A percentile compares a stretch with the other conserved stretches of the same genome.
These are phyloP conservation scores for Passiflora organensis DNA, from an alignment of 345 rosid genomes.

Conservation along the genomic window DNA sequence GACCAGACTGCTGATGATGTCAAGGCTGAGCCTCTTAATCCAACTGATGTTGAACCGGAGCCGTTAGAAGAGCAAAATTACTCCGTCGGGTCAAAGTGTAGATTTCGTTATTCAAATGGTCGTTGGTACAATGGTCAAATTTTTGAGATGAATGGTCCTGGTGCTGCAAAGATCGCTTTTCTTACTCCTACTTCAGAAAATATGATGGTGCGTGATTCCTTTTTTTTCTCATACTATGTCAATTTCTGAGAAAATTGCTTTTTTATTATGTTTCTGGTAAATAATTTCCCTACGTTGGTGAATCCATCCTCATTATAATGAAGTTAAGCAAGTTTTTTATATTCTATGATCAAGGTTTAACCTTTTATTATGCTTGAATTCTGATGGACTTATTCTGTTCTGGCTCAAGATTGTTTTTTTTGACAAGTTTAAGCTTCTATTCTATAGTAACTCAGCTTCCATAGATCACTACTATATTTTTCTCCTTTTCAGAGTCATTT, in stretches of 20 bases:
- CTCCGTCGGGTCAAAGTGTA: constrained; percentile 66
- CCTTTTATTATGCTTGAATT: background rate
- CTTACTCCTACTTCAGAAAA: constrained; percentile 80
- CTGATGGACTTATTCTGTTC: too few relatives aligned
- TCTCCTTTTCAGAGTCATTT: too few relatives aligned
- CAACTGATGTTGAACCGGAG: constrained; percentile 43
- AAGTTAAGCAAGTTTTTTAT: background rate
- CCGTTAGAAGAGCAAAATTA: constrained; percentile 39
- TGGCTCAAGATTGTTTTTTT: too few relatives aligned
- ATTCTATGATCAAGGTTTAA: background rate
- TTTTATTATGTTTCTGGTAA: background rate
- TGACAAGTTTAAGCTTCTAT: too few relatives aligned
- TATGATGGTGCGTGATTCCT: constrained; percentile 58
- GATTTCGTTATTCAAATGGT: constrained; percentile 66
- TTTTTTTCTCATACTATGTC: background rate
- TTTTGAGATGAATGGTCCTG: constrained; percentile 47
- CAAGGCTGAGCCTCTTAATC: constrained; percentile 46
- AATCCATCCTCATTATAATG: background rate
- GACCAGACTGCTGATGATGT: constrained; percentile 29
- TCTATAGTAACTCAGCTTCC: too few relatives aligned
- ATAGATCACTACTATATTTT: too few relatives aligned
- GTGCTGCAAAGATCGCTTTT: constrained; percentile 66
- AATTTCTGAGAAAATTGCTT: background rate
- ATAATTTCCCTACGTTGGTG: background rate
- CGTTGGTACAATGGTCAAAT: constrained; percentile 90